phyloP scores from a whole-genome alignment of 345 rosid genomes.

The Populus euphratica region DNA sequence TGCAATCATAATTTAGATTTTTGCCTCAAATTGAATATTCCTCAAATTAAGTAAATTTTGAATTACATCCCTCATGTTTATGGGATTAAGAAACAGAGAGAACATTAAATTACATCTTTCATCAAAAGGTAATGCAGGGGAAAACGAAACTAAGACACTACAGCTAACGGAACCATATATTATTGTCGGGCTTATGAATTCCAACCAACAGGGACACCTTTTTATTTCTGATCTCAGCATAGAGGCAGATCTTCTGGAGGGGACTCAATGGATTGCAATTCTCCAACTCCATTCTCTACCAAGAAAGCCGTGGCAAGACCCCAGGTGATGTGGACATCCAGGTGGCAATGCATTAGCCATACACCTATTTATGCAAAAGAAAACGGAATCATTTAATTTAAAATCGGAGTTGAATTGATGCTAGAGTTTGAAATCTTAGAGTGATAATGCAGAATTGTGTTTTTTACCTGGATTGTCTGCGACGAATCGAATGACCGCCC shows the following conservation, averaged over 20 bases:
- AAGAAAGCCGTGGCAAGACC: slow-evolving; percentile 29
- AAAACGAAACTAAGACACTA: neutral
- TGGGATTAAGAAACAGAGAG: neutral
- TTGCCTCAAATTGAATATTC: neutral
- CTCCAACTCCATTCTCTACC: slow-evolving; percentile 32
- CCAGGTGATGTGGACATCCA: slow-evolving; percentile 33
- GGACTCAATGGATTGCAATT: slow-evolving; percentile 22
- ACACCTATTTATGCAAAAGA: slow-evolving; percentile 13
- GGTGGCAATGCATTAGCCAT: slow-evolving; percentile 35
- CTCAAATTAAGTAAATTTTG: neutral
- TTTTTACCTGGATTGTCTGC: slow-evolving; percentile 41
- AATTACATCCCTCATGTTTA: neutral
- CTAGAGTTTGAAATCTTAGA: neutral
- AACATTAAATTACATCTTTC: neutral
- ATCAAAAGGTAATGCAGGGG: slow-evolving; percentile 30
- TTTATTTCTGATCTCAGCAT: slow-evolving; percentile 10
- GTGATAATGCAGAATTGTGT: neutral
- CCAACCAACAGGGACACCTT: neutral
- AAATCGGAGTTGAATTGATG: neutral
- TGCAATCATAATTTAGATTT: neutral
- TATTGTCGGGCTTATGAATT: neutral
- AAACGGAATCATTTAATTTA: neutral
- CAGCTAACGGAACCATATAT: neutral
- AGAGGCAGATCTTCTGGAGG: slow-evolving; percentile 31
- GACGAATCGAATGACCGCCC: slow-evolving; percentile 43